Conservation (phyloP, 306 rosid genomes). For the Ammopiptanthus mongolicus region DNA sequence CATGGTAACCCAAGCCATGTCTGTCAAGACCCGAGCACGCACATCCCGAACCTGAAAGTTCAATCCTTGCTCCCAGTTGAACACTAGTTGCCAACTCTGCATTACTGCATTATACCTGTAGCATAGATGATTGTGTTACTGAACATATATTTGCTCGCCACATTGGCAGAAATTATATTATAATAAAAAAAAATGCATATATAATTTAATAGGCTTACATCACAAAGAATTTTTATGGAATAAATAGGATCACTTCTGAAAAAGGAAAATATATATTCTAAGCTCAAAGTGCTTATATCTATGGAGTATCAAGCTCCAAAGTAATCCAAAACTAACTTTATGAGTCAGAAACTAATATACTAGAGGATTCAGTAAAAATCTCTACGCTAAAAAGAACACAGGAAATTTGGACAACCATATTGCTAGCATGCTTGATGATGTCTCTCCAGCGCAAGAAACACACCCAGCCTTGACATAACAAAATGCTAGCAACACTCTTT, state of each 20-base stretch:
- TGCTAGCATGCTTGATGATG: constrained; percentile 6
- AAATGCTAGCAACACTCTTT: too few species aligned
- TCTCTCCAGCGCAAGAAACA: background rate
- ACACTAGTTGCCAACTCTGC: constrained; percentile 83
- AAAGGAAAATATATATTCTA: background rate
- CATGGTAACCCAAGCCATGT: constrained; percentile 98
- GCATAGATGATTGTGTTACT: constrained; percentile 4
- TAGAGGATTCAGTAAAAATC: constrained; percentile 3
- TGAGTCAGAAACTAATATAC: background rate
- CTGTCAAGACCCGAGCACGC: constrained; percentile 75
- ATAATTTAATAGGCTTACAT: constrained; percentile 5
- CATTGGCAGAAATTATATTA: background rate
- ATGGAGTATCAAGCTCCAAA: constrained; percentile 1
- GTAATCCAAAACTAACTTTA: background rate
- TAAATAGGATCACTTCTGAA: background rate
- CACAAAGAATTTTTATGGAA: background rate
- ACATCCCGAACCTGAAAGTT: constrained; percentile 89
- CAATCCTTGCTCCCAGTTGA: constrained; percentile 86
- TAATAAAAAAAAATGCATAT: background rate
- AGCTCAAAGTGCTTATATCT: constrained; percentile 5
- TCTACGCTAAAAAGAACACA: background rate
- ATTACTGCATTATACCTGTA: constrained; percentile 73
- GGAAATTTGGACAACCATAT: background rate
- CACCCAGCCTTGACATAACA: background rate
- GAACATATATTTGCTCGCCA: background rate